phyloP scores from a whole-genome alignment of 345 rosid genomes.

The Citrus maxima region DNA sequence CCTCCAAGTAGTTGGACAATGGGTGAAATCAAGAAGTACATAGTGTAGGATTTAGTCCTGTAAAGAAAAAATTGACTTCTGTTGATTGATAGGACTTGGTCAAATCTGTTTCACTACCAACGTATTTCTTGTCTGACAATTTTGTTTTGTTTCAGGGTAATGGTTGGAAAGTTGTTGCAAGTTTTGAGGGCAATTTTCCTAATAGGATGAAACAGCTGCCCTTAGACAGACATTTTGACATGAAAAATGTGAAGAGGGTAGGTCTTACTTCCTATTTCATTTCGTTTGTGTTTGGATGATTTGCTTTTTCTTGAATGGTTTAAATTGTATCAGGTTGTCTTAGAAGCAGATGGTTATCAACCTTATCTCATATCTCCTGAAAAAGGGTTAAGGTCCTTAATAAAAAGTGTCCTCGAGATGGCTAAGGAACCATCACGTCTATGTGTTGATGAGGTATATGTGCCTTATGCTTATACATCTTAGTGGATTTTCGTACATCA shows the following conservation, averaged over 20 bases:
- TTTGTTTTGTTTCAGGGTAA: conserved; percentile 61
- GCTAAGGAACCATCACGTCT: conserved; percentile 96
- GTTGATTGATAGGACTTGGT: neutral
- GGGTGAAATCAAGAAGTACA: neutral
- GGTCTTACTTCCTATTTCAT: conserved; percentile 23
- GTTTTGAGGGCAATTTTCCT: conserved; percentile 97
- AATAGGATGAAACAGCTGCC: conserved; percentile 95
- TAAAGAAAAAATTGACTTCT: neutral
- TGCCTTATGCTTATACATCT: neutral
- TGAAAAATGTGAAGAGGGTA: conserved; percentile 94
- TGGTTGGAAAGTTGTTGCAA: conserved; percentile 98
- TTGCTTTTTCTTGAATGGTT: conserved; percentile 12
- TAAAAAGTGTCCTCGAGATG: conserved; percentile 91
- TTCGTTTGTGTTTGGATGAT: neutral
- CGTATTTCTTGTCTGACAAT: neutral
- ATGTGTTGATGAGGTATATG: conserved; percentile 92
- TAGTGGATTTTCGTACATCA: neutral
- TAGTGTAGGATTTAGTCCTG: neutral
- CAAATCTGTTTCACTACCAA: neutral
- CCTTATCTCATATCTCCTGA: conserved; percentile 99
- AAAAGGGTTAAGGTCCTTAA: conserved; percentile 94
- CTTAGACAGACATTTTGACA: conserved; percentile 90
- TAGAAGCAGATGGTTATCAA: conserved; percentile 99
- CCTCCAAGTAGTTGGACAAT: neutral
- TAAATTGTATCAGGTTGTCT: conserved; percentile 60